These are phyloP conservation scores for Triticum dicoccoides DNA, from an alignment of 176 grass and related monocot species.

Conservation along the genomic window DNA sequence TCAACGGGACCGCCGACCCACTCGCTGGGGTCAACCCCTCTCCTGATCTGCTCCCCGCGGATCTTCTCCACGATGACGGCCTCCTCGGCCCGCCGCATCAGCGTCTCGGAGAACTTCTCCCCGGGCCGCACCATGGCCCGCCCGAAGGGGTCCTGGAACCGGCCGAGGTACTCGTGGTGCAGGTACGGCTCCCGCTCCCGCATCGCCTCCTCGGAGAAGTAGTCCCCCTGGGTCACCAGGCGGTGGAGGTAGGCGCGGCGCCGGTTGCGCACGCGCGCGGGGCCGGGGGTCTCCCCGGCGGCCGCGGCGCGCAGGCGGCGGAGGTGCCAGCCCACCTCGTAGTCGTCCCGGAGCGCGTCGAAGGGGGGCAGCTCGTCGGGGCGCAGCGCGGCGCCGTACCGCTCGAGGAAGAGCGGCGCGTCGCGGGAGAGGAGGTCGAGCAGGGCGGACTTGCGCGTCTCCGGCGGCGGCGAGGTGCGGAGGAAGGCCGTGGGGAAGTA, in stretches of 20 bases:
- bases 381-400: slow-evolving; percentile 57
- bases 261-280: slow-evolving; percentile 60
- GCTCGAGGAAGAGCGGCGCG: slow-evolving; percentile 84
- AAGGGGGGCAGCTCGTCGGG: slow-evolving; percentile 56
- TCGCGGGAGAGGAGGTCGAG: slow-evolving; percentile 75
- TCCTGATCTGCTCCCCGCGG: slow-evolving; percentile 68
- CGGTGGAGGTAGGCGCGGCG: slow-evolving; percentile 74
- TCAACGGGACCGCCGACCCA: slow-evolving; percentile 51
- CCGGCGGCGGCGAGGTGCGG: slow-evolving; percentile 21
- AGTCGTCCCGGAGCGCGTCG: slow-evolving; percentile 60
- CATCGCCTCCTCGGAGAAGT: slow-evolving; percentile 97
- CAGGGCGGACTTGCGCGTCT: slow-evolving; percentile 40
- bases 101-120: slow-evolving; percentile 83
- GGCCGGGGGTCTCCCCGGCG: background rate
- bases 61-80: slow-evolving; percentile 76
- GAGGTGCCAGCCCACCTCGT: slow-evolving; percentile 92
- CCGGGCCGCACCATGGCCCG: slow-evolving; percentile 65
- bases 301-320: slow-evolving; percentile 33
- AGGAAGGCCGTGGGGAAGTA: slow-evolving; percentile 77
- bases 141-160: slow-evolving; percentile 71
- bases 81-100: slow-evolving; percentile 82
- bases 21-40: slow-evolving; percentile 65
- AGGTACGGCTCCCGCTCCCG: slow-evolving; percentile 88
- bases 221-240: slow-evolving; percentile 59
- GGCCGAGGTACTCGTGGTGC: slow-evolving; percentile 75